Evolutionary conservation across 192 early-diverging fungal species (phyloP), one percentile per base, ranked within the genome.

Genomic region (Umbelopsis ramanniana): DNA sequence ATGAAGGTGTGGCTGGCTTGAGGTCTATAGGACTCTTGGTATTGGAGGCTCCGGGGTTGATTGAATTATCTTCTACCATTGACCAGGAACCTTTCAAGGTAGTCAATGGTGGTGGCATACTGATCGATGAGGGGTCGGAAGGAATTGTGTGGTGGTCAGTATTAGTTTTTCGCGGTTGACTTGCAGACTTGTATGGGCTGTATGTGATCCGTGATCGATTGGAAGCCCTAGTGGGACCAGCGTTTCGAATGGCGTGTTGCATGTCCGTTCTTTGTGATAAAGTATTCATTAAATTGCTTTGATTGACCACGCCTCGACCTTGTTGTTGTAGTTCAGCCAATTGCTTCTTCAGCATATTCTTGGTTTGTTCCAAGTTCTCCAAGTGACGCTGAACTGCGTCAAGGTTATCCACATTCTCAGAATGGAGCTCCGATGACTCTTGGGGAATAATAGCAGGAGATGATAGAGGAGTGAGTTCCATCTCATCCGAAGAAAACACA

Each of bases 361-460:
- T 79, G 21, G 70, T 66, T 17, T 74, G 60, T 35, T 79, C 77
- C 45, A 79, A 35, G 12, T 74, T 63, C 52, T 79, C 77, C 35
- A 74, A 74, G 55, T 79, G 73, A 15, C 52, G 78, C 57, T 63
- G 29, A 2, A 63, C 57, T 19, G 33, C 57, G 33, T 77, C 68
- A 35, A 69, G 10, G 5, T 63, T 63, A 17, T 63, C 57, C 33
- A 63, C 3, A 4, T 63, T 26, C 0, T 35, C 57, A 63, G 29
- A 26, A 2, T 63, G 33, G 8, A 38, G 10, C 19, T 63, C 57
- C 12, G 57, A 37, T 22, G 15, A 12, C 57, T 37, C 11, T 40
- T 85, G 82, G 2, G 88, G 85, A 17, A 76, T 75, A 9, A 91
- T 73, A 4, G 86, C 88, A 33, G 91, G 91, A 2, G 91, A 92